A percentile compares a stretch with the other conserved stretches of the same genome.
Evolutionary conservation across 2,329 filamentous ascomycete genomes (phyloP).

Genomic region (Metarhizium album): DNA sequence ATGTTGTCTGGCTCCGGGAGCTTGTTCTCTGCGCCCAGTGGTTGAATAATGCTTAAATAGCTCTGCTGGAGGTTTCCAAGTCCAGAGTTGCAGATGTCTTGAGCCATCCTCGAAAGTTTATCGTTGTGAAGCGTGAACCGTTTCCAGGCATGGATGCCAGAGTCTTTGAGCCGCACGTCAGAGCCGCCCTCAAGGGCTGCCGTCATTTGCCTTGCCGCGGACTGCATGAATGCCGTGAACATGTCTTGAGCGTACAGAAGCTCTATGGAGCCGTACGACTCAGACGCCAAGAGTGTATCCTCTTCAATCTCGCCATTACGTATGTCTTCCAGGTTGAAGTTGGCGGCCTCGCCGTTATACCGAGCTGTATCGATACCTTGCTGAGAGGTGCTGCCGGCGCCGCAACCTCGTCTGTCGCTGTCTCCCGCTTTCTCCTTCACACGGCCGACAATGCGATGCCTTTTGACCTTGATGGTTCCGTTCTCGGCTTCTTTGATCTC

Average conservation of each 20-base stretch:
- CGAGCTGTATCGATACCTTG: no score
- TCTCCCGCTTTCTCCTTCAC: no score
- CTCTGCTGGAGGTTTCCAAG: neutral
- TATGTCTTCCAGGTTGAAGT: neutral
- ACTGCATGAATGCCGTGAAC: slow-evolving; percentile 19
- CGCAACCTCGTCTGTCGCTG: no score
- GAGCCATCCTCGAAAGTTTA: neutral
- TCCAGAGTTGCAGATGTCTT: neutral
- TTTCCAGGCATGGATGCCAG: neutral
- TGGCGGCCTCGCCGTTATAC: no score
- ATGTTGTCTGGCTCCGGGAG: neutral
- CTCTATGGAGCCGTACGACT: slow-evolving; percentile 2
- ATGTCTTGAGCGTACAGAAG: slow-evolving; percentile 15
- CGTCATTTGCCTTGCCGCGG: slow-evolving; percentile 10
- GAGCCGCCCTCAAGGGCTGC: neutral
- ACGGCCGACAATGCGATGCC: no score
- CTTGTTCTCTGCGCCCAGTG: neutral
- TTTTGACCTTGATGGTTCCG: no score
- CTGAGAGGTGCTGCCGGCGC: no score
- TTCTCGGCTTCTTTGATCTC: no score
- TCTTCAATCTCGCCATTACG: neutral
- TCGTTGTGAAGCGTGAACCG: neutral
- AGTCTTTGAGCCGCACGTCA: neutral
- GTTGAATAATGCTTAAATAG: neutral
- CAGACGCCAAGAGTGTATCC: neutral